Evolutionary conservation across 768 basidiomycete genomes (phyloP).

Genomic region (Suillus paluster): DNA sequence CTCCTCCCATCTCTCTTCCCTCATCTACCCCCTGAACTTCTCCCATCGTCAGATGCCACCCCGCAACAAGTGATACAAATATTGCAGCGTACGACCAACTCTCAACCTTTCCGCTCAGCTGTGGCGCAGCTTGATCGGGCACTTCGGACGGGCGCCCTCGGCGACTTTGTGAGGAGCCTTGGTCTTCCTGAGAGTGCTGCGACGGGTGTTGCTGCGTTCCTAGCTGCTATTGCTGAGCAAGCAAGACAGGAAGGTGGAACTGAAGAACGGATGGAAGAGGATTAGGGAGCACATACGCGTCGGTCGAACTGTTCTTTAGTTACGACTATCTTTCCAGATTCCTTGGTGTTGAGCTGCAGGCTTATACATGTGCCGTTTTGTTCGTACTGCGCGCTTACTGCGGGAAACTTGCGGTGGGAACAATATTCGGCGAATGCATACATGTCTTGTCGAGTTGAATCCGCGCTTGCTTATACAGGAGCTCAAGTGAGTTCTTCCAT

Average conservation of each 20-base stretch:
- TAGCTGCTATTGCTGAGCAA: constrained; percentile 80
- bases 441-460: background rate
- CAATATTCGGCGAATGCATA: background rate
- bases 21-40: constrained; percentile 80
- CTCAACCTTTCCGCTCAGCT: constrained; percentile 82
- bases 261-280: constrained; percentile 80
- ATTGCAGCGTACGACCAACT: constrained; percentile 75
- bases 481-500: background rate
- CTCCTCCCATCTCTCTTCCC: constrained; percentile 76
- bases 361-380: background rate
- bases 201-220: constrained; percentile 73
- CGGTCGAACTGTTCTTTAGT: background rate
- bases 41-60: constrained; percentile 61
- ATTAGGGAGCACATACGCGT: constrained; percentile 44
- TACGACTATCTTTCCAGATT: background rate
- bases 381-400: background rate
- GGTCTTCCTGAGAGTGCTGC: constrained; percentile 89
- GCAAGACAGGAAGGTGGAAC: constrained; percentile 46
- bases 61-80: constrained; percentile 46
- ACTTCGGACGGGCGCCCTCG: constrained; percentile 78
- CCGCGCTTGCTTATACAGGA: background rate
- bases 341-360: background rate
- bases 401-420: background rate
- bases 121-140: constrained; percentile 85
- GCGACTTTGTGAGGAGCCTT: constrained; percentile 73